A percentile compares a stretch with the other conserved stretches of the same genome.
phyloP scores from a whole-genome alignment of 305 asterid genomes.

The Rubia tinctorum region DNA sequence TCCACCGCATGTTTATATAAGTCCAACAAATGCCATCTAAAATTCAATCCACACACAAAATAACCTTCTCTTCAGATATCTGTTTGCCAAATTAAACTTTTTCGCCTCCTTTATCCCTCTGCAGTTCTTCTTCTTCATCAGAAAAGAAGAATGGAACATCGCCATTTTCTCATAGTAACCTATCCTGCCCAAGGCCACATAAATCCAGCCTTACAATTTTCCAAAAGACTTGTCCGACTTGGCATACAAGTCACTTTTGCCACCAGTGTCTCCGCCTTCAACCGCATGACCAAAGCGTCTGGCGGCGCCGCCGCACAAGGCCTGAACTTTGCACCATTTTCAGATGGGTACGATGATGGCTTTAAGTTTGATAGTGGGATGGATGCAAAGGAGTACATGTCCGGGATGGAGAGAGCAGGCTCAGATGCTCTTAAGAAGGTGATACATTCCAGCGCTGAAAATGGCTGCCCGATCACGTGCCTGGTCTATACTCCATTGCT shows the following conservation, averaged over 20 bases:
- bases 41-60: too few relatives aligned
- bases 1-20: too few relatives aligned
- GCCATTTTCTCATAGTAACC: conserved; percentile 1
- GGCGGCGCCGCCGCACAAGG: background rate
- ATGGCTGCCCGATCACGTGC: conserved; percentile 10
- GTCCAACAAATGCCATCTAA: too few relatives aligned
- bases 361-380: background rate
- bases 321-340: conserved; percentile 1
- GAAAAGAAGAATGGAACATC: background rate
- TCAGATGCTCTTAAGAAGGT: background rate
- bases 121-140: too few relatives aligned
- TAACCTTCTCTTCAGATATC: too few relatives aligned
- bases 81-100: too few relatives aligned
- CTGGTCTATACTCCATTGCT: conserved; percentile 34
- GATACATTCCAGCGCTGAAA: background rate
- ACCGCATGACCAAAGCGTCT: background rate
- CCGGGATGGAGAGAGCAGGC: background rate
- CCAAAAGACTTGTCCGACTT: background rate
- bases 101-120: too few relatives aligned
- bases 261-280: background rate
- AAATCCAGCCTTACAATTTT: conserved; percentile 14
- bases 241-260: conserved; percentile 11
- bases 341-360: background rate
- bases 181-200: conserved; percentile 14
- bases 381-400: background rate